Evolutionary conservation across 1,139 yeast genomes (phyloP), one percentile per base, ranked within the genome.

Genomic region (Protomyces inundatus): DNA sequence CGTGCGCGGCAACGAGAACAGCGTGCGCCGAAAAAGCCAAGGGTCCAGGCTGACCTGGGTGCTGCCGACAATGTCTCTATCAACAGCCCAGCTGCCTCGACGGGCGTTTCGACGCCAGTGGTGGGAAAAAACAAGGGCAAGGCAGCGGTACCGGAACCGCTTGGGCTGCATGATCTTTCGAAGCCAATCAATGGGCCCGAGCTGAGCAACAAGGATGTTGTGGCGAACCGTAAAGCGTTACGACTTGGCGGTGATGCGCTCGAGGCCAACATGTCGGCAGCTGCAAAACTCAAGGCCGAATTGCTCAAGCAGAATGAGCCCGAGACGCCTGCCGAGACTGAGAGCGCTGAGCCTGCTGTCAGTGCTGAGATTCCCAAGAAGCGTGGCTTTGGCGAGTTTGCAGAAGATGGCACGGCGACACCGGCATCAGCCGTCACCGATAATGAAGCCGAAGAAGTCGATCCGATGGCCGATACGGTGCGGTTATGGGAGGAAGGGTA

Each of bases 401-500:
- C 32, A 3, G 54, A 55, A 30, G 62, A 58, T 40, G 62, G 52
- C n/a, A 36, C 54, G 12, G 62, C 55, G 2, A 53, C 61, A 14
- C 55, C 55, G 9, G 30, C 23, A 10, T 42, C 48, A 1, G 32
- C 16, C 23, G 36, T 54, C 23, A 54, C 57, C 6, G 58, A 51
- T 23, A 56, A 51, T 12, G 56, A 46, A 40, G 23, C 30, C 14
- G 59, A 55, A 5, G 73, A 70, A 4, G 68, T 68, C n/a, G 67
- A 67, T 16, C 65, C 57, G 4, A 46, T 40, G 3, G 60, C 52
- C 6, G 95, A 88, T 68, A 79, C 80, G 16, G 86, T 91, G 39
- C 81, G 85, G 69, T 76, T 90, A 67, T 87, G 89, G 84, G 96
- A 90, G 72, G 86, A 95, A 0, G 98, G 98, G 0, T 93, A 89